Conservation (phyloP, 129 eudicot genomes). For the Dittrichia graveolens region DNA sequence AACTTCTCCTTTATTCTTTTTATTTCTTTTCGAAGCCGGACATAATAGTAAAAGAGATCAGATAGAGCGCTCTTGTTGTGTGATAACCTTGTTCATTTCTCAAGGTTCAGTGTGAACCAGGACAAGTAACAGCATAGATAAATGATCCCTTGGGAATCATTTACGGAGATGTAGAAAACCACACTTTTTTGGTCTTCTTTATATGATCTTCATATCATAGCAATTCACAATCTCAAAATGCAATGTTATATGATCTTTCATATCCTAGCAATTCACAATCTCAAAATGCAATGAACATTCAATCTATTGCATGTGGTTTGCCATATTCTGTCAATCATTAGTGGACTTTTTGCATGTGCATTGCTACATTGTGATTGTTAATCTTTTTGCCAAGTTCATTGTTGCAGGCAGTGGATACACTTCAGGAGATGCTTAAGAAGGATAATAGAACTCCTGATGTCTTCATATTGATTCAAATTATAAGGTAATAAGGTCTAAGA, state of each 20-base stretch:
- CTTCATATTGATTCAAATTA: slow-evolving; percentile 58
- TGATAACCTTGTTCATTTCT: not conserved
- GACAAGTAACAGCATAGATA: not conserved
- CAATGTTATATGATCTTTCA: too few relatives aligned
- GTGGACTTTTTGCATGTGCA: not conserved
- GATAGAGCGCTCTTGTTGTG: not conserved
- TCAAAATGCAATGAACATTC: not conserved
- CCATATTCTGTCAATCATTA: not conserved
- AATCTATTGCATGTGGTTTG: slow-evolving; percentile 15
- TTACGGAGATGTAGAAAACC: not conserved
- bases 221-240: slow-evolving; percentile 3
- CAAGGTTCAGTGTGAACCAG: slow-evolving; percentile 7
- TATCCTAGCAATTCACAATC: slow-evolving; percentile 8
- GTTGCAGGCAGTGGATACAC: slow-evolving; percentile 66
- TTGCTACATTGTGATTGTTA: not conserved
- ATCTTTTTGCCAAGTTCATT: slow-evolving; percentile 14
- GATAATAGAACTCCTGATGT: slow-evolving; percentile 53
- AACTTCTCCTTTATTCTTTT: not conserved
- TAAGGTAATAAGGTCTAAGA: slow-evolving; percentile 56
- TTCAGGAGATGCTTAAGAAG: slow-evolving; percentile 65
- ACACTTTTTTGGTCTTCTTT: not conserved
- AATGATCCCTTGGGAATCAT: not conserved
- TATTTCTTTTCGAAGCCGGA: slow-evolving; percentile 5
- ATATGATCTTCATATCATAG: not conserved
- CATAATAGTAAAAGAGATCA: too few relatives aligned